Evolutionary conservation across 495 filamentous ascomycete genomes (phyloP).

Genomic region (Tetracladium marchalianum): DNA sequence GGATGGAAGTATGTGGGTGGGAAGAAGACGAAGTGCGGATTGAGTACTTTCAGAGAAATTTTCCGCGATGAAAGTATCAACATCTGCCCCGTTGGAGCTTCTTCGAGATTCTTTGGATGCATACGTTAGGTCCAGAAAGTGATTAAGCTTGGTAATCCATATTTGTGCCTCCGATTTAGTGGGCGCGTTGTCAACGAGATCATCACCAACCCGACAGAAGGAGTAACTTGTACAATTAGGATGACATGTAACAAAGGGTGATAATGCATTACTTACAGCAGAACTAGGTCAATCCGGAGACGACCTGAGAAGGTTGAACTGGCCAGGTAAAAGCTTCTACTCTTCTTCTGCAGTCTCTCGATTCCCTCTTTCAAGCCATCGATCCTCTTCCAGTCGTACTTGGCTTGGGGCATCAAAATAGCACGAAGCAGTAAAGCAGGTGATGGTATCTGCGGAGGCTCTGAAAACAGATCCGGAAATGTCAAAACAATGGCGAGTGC

Average conservation of each 20-base stretch:
- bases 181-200: slow-evolving; percentile 51
- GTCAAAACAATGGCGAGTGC: slow-evolving; percentile 45
- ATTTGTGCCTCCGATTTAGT: slow-evolving; percentile 30
- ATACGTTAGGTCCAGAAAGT: slow-evolving; percentile 37
- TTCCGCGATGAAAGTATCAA: slow-evolving; percentile 23
- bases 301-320: slow-evolving; percentile 51
- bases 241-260: background rate
- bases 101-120: slow-evolving; percentile 7
- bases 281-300: slow-evolving; percentile 53
- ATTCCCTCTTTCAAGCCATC: slow-evolving; percentile 45
- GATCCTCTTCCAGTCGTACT: slow-evolving; percentile 42
- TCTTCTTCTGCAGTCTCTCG: slow-evolving; percentile 41
- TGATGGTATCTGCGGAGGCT: slow-evolving; percentile 29
- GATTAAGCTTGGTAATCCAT: slow-evolving; percentile 41
- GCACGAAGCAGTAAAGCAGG: slow-evolving; percentile 35
- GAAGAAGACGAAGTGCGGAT: slow-evolving; percentile 42
- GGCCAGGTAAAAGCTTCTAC: slow-evolving; percentile 59
- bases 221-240: slow-evolving; percentile 39
- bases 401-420: slow-evolving; percentile 27
- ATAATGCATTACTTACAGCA: slow-evolving; percentile 36
- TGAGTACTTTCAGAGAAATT: slow-evolving; percentile 38
- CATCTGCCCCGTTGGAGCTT: slow-evolving; percentile 6
- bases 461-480: slow-evolving; percentile 39
- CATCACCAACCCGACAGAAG: slow-evolving; percentile 61
- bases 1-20: slow-evolving; percentile 37